Base-by-base conservation (phyloP, 192 early-diverging fungal genomes). In the Coemansia sp. region DNA sequence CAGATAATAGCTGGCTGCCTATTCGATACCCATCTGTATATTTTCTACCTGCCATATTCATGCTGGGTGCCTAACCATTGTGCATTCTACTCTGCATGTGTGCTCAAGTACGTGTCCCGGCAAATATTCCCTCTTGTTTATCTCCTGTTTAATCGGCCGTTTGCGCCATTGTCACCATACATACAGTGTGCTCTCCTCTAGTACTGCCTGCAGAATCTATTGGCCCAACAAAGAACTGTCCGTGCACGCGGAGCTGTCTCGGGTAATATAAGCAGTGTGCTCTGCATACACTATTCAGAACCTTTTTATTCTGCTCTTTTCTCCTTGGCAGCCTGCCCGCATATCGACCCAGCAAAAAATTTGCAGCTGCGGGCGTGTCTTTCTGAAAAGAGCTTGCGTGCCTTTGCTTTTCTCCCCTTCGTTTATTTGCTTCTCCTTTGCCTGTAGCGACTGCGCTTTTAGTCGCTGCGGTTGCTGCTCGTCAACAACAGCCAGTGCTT, bases 31-130 rank as follows among this genome's bases (percentile, higher is more conserved):
- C 48, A 19, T 17, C 48, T 49, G 19, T 49, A 49, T 49, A 49
- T 22, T 49, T 45, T 49, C 48, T 8, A 22, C 48, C 48, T 2
- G 17, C 8, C 48, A 17, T 17, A 49, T 49, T 49, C 48, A n/a
- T 49, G 19, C n/a, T 49, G 48, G 17, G 48, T 8, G 19, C 16
- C 2, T 49, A 4, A n/a, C 17, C 29, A 57, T 57, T 57, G 55
- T 57, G 21, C 55, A 55, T 55, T 55, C 49, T 26, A 51, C 19
- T 9, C 60, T 62, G 60, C 60, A 62, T 62, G 60, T 51, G 16
- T 48, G 26, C 26, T 50, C 31, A 62, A 62, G 55, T 57, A 57
- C 55, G 55, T 57, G 35, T 57, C 55, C 39, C 55, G 29, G 55
- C 55, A 16, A 37, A 57, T 21, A 55, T 55, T 29, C 53, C 29